These are phyloP conservation scores for Fusarium penzigii DNA, from an alignment of 2,329 filamentous ascomycete species.

Conservation along the genomic window DNA sequence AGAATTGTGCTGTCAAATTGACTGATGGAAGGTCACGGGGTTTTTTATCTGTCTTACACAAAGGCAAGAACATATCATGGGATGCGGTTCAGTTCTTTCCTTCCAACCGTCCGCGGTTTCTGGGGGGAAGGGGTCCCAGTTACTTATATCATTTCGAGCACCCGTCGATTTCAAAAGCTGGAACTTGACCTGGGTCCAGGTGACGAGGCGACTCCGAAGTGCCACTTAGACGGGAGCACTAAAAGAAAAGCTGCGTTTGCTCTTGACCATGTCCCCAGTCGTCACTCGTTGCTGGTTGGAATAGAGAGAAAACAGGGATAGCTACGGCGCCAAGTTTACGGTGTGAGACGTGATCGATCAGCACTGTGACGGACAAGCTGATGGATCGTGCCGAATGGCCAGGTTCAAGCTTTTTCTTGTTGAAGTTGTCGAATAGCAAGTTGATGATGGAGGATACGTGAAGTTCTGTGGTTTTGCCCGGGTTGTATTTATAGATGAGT, in stretches of 20 bases:
- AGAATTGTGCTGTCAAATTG: too few relatives aligned
- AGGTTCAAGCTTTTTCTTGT: conserved; percentile 3
- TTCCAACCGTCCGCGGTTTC: too few relatives aligned
- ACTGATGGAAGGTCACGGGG: too few relatives aligned
- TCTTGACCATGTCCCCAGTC: conserved; percentile 9
- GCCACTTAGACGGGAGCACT: conserved; percentile 9
- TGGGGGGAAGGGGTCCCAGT: conserved; percentile 1
- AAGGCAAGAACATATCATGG: too few relatives aligned
- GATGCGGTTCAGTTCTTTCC: too few relatives aligned
- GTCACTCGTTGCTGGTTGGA: conserved; percentile 20
- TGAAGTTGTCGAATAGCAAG: background rate
- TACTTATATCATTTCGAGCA: conserved; percentile 16
- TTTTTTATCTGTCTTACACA: too few relatives aligned
- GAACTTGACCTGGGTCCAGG: conserved; percentile 18
- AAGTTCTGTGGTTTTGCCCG: background rate
- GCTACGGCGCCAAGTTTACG: conserved; percentile 27
- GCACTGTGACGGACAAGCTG: conserved; percentile 20
- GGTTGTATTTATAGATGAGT: background rate
- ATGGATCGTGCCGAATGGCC: conserved; percentile 2
- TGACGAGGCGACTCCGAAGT: conserved; percentile 17
- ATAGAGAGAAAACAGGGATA: conserved; percentile 28
- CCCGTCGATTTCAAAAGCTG: conserved; percentile 9
- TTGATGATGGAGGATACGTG: background rate
- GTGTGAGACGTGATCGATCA: conserved; percentile 21
- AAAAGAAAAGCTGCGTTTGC: conserved; percentile 12